Conservation (phyloP, 2,329 filamentous ascomycete species). For the Claviceps maximensis region DNA sequence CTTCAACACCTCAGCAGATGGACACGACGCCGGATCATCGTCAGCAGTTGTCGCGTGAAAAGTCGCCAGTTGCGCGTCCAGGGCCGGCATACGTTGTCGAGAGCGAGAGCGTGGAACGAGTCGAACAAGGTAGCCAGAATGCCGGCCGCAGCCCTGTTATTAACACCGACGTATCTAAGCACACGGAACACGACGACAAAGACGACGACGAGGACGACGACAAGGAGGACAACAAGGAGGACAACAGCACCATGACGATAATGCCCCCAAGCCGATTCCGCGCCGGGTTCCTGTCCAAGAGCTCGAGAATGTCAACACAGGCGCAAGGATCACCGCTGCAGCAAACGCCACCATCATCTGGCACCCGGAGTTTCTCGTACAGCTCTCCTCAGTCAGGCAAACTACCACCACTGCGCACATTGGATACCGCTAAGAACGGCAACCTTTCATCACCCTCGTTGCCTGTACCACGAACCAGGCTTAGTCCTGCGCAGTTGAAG, state of each 20-base stretch:
- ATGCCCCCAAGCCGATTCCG: slow-evolving; percentile 60
- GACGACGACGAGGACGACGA: slow-evolving; percentile 7
- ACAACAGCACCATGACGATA: slow-evolving; percentile 13
- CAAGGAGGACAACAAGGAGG: slow-evolving; percentile 11
- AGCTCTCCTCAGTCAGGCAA: slow-evolving; percentile 17
- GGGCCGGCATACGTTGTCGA: slow-evolving; percentile 11
- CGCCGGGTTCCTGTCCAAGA: slow-evolving; percentile 66
- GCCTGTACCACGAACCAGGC: slow-evolving; percentile 10
- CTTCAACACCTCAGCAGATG: slow-evolving; percentile 70
- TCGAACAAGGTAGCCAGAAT: slow-evolving; percentile 30
- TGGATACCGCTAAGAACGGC: slow-evolving; percentile 37
- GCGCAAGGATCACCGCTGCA: slow-evolving; percentile 48
- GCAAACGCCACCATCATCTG: slow-evolving; percentile 39
- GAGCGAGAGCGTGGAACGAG: slow-evolving; percentile 9
- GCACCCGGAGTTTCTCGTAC: slow-evolving; percentile 45
- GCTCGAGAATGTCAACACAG: slow-evolving; percentile 25
- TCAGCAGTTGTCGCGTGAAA: slow-evolving; percentile 11
- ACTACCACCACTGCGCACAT: slow-evolving; percentile 34
- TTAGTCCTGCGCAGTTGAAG: slow-evolving; percentile 9
- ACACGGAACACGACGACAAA: slow-evolving; percentile 19
- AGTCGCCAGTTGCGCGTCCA: slow-evolving; percentile 20
- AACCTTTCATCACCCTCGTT: slow-evolving; percentile 33
- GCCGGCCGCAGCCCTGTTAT: slow-evolving; percentile 42
- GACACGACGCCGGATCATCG: slow-evolving; percentile 34
- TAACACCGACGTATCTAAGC: slow-evolving; percentile 20